Base-by-base conservation (phyloP, 257 asterid species). In the Apocynum venetum region DNA sequence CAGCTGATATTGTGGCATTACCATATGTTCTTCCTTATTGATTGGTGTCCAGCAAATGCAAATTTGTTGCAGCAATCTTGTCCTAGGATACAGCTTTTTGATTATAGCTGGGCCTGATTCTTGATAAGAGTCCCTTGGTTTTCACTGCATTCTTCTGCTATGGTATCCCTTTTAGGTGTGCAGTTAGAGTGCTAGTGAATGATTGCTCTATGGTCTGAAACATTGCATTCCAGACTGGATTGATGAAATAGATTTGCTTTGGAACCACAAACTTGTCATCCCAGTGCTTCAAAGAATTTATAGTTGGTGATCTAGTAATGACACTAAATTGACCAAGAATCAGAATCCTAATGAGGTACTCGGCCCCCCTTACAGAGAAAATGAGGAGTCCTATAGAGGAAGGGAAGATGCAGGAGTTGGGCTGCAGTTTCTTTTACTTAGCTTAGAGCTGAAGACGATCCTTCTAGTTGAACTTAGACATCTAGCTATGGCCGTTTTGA, bases 21-120 rank as follows among this genome's bases (percentile, higher is more conserved):
- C 97, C 97, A 73, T 92, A 89, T 76, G 97, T 92, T 71, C 78
- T 92, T 78, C 97, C 97, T 77, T 89, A 85, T 86, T 92, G 92
- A 91, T 83, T 49, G 59, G 59, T 61, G 56, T 65, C 52, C 49
- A 40, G 15, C 61, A 65, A 75, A 52, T 74, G 63, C 48, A 64
- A 25, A 52, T 6, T 3, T 61, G 12, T 56, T 49, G 41, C 67
- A n/a, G 74, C 56, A 65, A 72, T 75, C 77, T 63, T 40, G 19
- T 57, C 73, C 64, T 56, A 68, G 64, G 76, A 51, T 66, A 49
- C 20, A 11, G 72, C 57, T 17, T 25, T 52, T 59, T 74, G 57
- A 59, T 9, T 13, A 59, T 46, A 47, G 75, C 44, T 46, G 59
- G 19, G 15, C 44, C 51, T 51, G 77, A 63, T 76, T 65, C 70